phyloP scores from a whole-genome alignment of 257 asterid genomes.

The Solanum microdontum region DNA sequence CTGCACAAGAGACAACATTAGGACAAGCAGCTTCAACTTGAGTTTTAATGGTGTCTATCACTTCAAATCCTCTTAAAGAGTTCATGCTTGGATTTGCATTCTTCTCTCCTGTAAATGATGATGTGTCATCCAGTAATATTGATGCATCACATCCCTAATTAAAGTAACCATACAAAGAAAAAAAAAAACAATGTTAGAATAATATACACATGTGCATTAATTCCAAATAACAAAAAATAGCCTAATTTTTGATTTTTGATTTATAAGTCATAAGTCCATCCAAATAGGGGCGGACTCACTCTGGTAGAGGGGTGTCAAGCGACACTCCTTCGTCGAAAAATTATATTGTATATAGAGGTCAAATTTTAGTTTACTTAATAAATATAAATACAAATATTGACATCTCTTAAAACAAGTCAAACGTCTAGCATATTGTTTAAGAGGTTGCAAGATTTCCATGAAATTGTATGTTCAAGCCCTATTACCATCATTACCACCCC shows the following conservation, averaged over 20 bases:
- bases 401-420: too few species aligned
- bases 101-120: slow-evolving; percentile 32
- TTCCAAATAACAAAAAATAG: background rate
- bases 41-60: slow-evolving; percentile 35
- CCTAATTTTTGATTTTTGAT: background rate
- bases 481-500: too few species aligned
- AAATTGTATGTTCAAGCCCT: too few species aligned
- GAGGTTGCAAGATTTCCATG: too few species aligned
- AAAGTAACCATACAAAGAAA: background rate
- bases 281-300: background rate
- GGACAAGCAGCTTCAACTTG: slow-evolving; percentile 38
- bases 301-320: background rate
- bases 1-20: slow-evolving; percentile 36
- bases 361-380: too few species aligned
- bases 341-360: rapidly evolving
- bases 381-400: too few species aligned
- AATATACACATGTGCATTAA: background rate
- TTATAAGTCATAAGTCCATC: background rate
- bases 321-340: background rate
- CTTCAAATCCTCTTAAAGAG: slow-evolving; percentile 31
- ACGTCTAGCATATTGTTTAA: rapidly evolving
- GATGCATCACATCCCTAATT: slow-evolving; percentile 41
- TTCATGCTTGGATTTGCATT: slow-evolving; percentile 28
- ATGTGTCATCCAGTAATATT: slow-evolving; percentile 28
- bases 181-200: background rate